Evolutionary conservation across 2,329 filamentous ascomycete genomes (phyloP).

Genomic region (Fusarium annulatum): DNA sequence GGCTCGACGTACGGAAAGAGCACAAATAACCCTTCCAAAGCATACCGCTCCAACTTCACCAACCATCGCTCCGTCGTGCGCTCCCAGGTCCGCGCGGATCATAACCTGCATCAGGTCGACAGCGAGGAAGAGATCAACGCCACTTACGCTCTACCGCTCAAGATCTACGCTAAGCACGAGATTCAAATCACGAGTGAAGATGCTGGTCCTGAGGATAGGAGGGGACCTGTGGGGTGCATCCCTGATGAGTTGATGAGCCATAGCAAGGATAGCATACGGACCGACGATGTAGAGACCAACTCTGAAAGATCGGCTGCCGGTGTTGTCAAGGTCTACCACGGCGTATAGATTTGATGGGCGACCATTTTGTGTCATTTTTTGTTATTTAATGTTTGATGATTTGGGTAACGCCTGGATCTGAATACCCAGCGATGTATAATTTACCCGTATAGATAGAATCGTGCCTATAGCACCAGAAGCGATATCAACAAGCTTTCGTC

Average conservation of each 20-base stretch:
- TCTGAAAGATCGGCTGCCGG: slow-evolving; percentile 43
- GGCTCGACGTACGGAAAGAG: slow-evolving; percentile 46
- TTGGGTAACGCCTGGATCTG: slow-evolving; percentile 11
- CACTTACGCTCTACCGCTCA: slow-evolving; percentile 48
- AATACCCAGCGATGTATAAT: slow-evolving; percentile 17
- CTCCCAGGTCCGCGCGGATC: slow-evolving; percentile 39
- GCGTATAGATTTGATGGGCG: slow-evolving; percentile 31
- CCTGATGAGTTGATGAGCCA: slow-evolving; percentile 25
- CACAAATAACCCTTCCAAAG: slow-evolving; percentile 41
- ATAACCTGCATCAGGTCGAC: slow-evolving; percentile 43
- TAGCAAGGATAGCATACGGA: slow-evolving; percentile 37
- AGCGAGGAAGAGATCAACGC: slow-evolving; percentile 54
- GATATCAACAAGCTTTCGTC: background rate
- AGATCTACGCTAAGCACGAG: slow-evolving; percentile 52
- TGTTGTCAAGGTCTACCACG: slow-evolving; percentile 45
- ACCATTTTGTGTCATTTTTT: background rate
- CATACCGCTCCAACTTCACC: slow-evolving; percentile 44
- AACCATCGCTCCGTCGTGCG: slow-evolving; percentile 40
- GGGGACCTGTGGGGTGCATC: slow-evolving; percentile 35
- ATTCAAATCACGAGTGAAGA: slow-evolving; percentile 45
- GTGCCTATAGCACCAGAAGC: slow-evolving; percentile 22
- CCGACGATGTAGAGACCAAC: slow-evolving; percentile 40
- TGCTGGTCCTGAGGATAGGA: slow-evolving; percentile 35
- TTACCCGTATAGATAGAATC: slow-evolving; percentile 14
- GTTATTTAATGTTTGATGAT: slow-evolving; percentile 17